Evolutionary conservation across 306 rosid genomes (phyloP), one percentile per base, ranked within the genome.

Genomic region (Leucaena leucocephala): DNA sequence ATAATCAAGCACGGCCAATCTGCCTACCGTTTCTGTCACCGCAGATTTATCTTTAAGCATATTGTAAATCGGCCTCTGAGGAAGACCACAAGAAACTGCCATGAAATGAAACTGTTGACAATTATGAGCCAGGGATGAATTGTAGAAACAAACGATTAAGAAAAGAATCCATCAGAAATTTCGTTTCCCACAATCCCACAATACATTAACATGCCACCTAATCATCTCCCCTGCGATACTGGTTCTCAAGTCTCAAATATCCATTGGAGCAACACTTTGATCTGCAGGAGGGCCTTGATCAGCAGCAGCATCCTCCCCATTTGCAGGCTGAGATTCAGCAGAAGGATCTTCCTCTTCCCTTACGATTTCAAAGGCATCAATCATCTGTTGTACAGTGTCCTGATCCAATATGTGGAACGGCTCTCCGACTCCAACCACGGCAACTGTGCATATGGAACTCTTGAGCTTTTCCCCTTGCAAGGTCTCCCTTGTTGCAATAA

Each of bases 391-490:
- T 61, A 95, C 98, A 9, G 97, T 90, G 66, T 86, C 94, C 83
- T 89, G 93, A 79, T 95, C 97, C 90, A 95, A 82, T 81, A 91
- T 87, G 81, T 91, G 96, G 88, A 95, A 95, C 13, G 96, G 77
- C 89, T 95, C 98, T 67, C 86, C 98, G 58, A 84, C 96, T 77
- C 98, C 99, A 52, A 93, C 78, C 66, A 95, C 92, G 52, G 98
- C 94, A 85, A 95, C 19, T 12, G 99, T 95, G 86, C 99, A 95
- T 34, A 92, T 87, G 42, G 98, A 93, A 82, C 97, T 85, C 78
- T 77, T 90, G 77, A 95, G 92, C 63, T 95, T 95, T 65, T 95
- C 98, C 69, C 99, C 99, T 83, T 95, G 99, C 88, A 95, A 86
- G 27, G 97, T 90, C 80, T 96, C 99, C 84, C 99, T 89, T 15